Percentiles rank a stretch among this genome's conserved stretches.
Conservation (phyloP, 371 early-diverging fungal genomes). For the Gilbertella persicaria region DNA sequence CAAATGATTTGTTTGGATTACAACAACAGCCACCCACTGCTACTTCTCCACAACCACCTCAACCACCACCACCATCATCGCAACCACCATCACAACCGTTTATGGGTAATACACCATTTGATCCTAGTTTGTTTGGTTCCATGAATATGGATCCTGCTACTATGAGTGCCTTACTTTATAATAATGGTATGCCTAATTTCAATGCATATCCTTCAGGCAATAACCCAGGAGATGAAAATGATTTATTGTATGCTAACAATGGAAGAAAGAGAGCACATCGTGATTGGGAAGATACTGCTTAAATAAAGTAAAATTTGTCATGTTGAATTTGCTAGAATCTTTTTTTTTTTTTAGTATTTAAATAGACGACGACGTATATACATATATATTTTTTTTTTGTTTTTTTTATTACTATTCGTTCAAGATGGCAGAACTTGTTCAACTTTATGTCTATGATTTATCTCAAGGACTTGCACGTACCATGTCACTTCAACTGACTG, state of each 20-base stretch:
- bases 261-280: slow-evolving; percentile 39
- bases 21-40: slow-evolving; percentile 12
- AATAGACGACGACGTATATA: background rate
- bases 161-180: slow-evolving; percentile 36
- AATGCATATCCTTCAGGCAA: background rate
- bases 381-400: background rate
- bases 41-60: slow-evolving; percentile 4
- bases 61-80: slow-evolving; percentile 7
- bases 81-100: slow-evolving; percentile 7
- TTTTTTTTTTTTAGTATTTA: background rate
- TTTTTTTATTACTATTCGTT: background rate
- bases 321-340: background rate
- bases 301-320: slow-evolving; percentile 5
- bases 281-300: slow-evolving; percentile 32
- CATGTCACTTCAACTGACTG: slow-evolving; percentile 65
- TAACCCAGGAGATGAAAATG: slow-evolving; percentile 7
- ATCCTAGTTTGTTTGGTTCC: slow-evolving; percentile 28
- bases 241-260: slow-evolving; percentile 18
- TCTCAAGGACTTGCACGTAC: slow-evolving; percentile 71
- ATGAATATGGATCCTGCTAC: slow-evolving; percentile 44
- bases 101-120: slow-evolving; percentile 16
- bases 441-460: slow-evolving; percentile 79
- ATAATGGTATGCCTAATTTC: slow-evolving; percentile 12
- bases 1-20: slow-evolving; percentile 12
- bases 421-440: slow-evolving; percentile 47